These are phyloP conservation scores for Tolypocladium amazonense DNA, from an alignment of 2,329 filamentous ascomycete genomes.

Conservation along the genomic window DNA sequence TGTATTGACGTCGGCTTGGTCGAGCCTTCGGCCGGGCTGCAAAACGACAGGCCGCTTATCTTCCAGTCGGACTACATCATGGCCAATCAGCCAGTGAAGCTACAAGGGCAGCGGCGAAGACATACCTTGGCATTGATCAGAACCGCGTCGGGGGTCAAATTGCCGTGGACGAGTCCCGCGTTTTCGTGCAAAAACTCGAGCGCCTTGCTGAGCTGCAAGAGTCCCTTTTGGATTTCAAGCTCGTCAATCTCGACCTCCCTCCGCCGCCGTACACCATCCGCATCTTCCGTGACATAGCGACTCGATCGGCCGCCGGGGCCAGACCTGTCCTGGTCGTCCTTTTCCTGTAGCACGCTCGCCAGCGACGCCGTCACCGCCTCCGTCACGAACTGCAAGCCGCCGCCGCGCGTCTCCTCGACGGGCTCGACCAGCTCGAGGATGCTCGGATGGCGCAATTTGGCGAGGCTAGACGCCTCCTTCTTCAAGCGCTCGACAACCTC, in stretches of 20 bases:
- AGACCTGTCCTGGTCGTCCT: conserved; percentile 72
- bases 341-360: conserved; percentile 70
- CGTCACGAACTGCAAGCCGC: conserved; percentile 91
- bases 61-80: conserved; percentile 80
- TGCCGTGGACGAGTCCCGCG: conserved; percentile 85
- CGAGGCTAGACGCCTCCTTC: conserved; percentile 82
- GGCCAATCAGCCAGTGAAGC: conserved; percentile 14
- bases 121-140: conserved; percentile 84
- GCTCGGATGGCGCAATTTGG: conserved; percentile 80
- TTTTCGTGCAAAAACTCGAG: conserved; percentile 94
- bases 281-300: conserved; percentile 71
- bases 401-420: conserved; percentile 84
- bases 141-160: conserved; percentile 86
- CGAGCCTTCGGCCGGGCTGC: conserved; percentile 67
- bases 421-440: conserved; percentile 90
- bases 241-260: conserved; percentile 91
- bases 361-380: conserved; percentile 87
- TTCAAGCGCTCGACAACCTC: conserved; percentile 86
- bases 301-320: conserved; percentile 61
- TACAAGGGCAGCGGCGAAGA: conserved; percentile 15
- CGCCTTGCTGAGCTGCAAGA: conserved; percentile 87
- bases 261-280: conserved; percentile 60
- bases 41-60: conserved; percentile 87
- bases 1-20: conserved; percentile 65
- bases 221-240: conserved; percentile 91